These are phyloP conservation scores for Blumeria hordei DNA, from an alignment of 2,329 filamentous ascomycete genomes.

Conservation along the genomic window DNA sequence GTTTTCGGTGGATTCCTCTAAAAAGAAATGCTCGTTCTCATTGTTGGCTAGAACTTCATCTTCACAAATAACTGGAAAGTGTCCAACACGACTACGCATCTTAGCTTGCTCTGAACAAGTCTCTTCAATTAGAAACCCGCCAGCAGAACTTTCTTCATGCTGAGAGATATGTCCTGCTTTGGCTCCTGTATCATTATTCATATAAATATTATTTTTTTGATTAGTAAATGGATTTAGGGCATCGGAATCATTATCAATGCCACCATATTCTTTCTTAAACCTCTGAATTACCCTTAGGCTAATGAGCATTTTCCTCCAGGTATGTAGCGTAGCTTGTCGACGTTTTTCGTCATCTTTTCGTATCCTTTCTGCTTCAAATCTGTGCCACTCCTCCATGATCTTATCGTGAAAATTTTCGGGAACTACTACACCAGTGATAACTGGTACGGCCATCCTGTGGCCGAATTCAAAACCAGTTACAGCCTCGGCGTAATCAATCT, in stretches of 20 bases:
- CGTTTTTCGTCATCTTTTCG: conserved; percentile 70
- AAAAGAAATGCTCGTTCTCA: conserved; percentile 10
- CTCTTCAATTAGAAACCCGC: conserved; percentile 35
- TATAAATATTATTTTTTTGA: conserved; percentile 14
- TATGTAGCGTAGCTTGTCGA: conserved; percentile 43
- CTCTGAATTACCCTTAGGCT: conserved; percentile 62
- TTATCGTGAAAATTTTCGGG: conserved; percentile 53
- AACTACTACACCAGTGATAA: conserved; percentile 75
- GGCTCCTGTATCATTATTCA: conserved; percentile 11
- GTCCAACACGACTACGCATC: conserved; percentile 5
- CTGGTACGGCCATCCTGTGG: conserved; percentile 75
- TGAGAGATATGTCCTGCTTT: conserved; percentile 12
- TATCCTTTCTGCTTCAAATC: conserved; percentile 48
- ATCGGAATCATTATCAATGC: conserved; percentile 26
- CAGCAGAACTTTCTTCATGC: conserved; percentile 28
- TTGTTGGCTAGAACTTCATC: conserved; percentile 8
- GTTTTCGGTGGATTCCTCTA: conserved; percentile 9
- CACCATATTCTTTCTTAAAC: conserved; percentile 52
- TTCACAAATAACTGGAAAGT: conserved; percentile 13
- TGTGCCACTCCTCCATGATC: conserved; percentile 56
- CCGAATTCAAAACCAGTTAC: conserved; percentile 95
- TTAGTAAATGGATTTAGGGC: conserved; percentile 29
- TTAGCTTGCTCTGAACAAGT: conserved; percentile 23
- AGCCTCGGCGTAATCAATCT: conserved; percentile 78
- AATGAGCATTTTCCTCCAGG: conserved; percentile 74